phyloP scores from a whole-genome alignment of 306 rosid species.

The Canavalia ensiformis region DNA sequence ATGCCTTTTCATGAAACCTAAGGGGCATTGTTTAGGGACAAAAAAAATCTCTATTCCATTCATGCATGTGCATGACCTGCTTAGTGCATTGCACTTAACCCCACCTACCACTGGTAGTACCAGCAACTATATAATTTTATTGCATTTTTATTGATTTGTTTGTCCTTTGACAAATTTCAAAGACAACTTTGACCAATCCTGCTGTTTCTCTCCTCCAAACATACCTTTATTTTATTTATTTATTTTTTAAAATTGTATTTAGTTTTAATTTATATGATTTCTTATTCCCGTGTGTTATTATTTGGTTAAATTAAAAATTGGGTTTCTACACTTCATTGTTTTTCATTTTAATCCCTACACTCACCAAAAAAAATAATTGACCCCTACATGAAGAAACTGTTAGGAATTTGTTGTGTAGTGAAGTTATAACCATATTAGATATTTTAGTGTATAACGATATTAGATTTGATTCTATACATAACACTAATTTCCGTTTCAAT shows the following conservation, averaged over 20 bases:
- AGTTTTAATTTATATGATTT: constrained; percentile 10
- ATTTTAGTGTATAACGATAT: no score
- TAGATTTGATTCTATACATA: no score
- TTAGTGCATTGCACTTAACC: constrained; percentile 48
- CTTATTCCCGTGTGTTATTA: not conserved
- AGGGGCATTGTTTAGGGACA: constrained; percentile 36
- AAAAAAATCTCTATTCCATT: constrained; percentile 17
- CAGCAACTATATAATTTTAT: constrained; percentile 4
- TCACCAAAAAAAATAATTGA: no score
- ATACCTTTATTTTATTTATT: not conserved
- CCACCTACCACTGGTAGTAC: not conserved
- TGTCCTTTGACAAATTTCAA: constrained; percentile 19
- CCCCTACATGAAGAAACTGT: no score
- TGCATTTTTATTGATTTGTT: not conserved
- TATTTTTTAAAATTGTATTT: not conserved
- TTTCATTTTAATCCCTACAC: no score
- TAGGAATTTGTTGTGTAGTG: no score
- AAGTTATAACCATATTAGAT: no score
- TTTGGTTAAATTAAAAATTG: no score
- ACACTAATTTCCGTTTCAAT: no score
- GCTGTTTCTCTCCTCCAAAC: no score
- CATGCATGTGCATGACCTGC: constrained; percentile 47
- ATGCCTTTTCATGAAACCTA: constrained; percentile 41
- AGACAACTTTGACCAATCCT: constrained; percentile 12
- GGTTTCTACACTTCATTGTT: no score